These are phyloP conservation scores for Citrus reticulata DNA, from an alignment of 345 rosid genomes.

Conservation along the genomic window DNA sequence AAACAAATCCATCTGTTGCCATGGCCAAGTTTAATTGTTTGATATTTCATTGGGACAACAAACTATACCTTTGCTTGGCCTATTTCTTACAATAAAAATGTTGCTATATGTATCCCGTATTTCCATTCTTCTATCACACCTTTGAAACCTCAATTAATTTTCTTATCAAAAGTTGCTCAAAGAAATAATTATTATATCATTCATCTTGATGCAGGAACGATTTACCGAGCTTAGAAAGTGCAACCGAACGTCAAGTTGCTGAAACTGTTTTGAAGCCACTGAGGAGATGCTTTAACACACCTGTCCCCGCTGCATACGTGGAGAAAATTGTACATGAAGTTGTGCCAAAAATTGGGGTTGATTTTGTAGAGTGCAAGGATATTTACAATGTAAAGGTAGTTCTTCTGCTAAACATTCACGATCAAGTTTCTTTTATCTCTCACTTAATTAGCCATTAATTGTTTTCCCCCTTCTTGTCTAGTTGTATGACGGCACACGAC, in stretches of 20 bases:
- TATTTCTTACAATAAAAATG: neutral
- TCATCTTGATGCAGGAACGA: slow-evolving; percentile 6
- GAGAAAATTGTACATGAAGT: neutral
- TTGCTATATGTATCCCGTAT: neutral
- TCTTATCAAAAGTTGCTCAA: neutral
- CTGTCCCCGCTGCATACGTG: slow-evolving; percentile 10
- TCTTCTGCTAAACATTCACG: neutral
- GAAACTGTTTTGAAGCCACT: slow-evolving; percentile 8
- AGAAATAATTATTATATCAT: neutral
- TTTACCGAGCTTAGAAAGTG: neutral
- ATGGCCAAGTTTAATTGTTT: neutral
- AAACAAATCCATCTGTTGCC: neutral
- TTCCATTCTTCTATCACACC: neutral
- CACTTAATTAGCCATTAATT: neutral
- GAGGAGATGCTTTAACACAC: slow-evolving; percentile 6
- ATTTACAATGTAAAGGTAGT: slow-evolving; percentile 14
- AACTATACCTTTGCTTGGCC: neutral
- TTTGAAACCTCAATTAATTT: neutral
- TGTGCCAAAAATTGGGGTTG: slow-evolving; percentile 3
- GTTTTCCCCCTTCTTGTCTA: neutral
- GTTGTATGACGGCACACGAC: slow-evolving; percentile 12
- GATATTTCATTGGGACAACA: neutral
- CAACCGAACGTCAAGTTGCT: neutral
- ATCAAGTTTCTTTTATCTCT: neutral
- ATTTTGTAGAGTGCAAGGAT: slow-evolving; percentile 1